A percentile compares a stretch with the other conserved stretches of the same genome.
These are phyloP conservation scores for Eleusine coracana DNA, from an alignment of 176 grass and related monocot genomes.

Conservation along the genomic window DNA sequence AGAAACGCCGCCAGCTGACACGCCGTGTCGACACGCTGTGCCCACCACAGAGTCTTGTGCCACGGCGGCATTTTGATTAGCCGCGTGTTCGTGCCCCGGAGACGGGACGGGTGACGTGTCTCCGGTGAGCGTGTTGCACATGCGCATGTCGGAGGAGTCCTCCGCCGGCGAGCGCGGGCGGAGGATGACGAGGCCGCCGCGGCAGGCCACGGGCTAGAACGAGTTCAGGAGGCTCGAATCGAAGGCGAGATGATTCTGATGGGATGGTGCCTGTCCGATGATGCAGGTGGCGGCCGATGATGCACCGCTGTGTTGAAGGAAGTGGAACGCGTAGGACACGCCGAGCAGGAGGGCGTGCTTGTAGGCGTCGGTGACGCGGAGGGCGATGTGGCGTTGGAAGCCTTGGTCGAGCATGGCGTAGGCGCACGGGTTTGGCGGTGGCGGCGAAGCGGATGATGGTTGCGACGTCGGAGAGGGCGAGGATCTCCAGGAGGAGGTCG, in stretches of 20 bases:
- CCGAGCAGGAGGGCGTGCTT: neutral
- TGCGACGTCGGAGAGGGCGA: neutral
- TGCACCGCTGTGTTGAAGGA: neutral
- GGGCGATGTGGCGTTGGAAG: neutral
- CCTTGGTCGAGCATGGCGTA: neutral
- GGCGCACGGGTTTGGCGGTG: constrained; percentile 10
- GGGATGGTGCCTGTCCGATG: neutral
- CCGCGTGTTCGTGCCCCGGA: no score
- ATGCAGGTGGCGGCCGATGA: no score
- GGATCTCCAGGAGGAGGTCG: constrained; percentile 28
- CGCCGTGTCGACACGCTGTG: no score
- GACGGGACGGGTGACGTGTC: no score
- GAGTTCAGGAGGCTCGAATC: neutral
- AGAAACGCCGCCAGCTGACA: no score
- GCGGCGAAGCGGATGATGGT: constrained; percentile 19
- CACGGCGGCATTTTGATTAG: no score
- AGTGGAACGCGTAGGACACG: constrained; percentile 14
- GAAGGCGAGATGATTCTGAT: neutral
- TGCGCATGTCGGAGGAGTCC: no score
- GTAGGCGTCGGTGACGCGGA: neutral
- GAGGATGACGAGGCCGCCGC: neutral
- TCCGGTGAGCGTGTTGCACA: no score
- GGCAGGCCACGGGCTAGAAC: neutral
- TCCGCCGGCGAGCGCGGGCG: no score
- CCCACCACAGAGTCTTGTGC: no score